Evolutionary conservation across 495 filamentous ascomycete species (phyloP).

Genomic region (Talaromyces wortmannii): DNA sequence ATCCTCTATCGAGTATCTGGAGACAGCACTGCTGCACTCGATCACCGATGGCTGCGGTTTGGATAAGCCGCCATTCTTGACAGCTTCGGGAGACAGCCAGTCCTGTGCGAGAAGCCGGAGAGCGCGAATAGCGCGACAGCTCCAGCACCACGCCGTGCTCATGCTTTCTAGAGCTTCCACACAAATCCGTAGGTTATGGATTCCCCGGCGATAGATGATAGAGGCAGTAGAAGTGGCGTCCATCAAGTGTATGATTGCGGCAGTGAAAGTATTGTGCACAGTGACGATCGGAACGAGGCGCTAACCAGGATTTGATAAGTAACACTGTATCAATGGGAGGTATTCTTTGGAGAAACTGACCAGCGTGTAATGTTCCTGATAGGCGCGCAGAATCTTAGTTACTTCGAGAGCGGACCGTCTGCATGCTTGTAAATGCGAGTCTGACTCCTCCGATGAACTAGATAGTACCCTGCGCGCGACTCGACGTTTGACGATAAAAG

Average conservation of each 20-base stretch:
- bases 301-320: background rate
- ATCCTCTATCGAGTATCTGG: too few species aligned
- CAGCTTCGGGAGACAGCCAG: too few species aligned
- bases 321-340: background rate
- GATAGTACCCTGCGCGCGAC: background rate
- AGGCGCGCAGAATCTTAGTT: background rate
- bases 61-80: too few species aligned
- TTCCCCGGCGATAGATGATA: background rate
- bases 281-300: background rate
- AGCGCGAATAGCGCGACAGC: background rate
- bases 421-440: background rate
- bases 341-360: background rate
- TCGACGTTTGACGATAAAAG: background rate
- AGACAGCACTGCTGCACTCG: too few species aligned
- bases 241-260: background rate
- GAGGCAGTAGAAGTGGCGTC: background rate
- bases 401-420: background rate
- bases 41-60: too few species aligned
- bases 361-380: background rate
- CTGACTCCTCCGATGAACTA: background rate
- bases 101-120: background rate
- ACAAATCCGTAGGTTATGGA: background rate
- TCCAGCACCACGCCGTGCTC: background rate
- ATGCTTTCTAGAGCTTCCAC: background rate
- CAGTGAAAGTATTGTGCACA: background rate